Conservation (phyloP, 495 filamentous ascomycete genomes). For the Talaromyces liani region DNA sequence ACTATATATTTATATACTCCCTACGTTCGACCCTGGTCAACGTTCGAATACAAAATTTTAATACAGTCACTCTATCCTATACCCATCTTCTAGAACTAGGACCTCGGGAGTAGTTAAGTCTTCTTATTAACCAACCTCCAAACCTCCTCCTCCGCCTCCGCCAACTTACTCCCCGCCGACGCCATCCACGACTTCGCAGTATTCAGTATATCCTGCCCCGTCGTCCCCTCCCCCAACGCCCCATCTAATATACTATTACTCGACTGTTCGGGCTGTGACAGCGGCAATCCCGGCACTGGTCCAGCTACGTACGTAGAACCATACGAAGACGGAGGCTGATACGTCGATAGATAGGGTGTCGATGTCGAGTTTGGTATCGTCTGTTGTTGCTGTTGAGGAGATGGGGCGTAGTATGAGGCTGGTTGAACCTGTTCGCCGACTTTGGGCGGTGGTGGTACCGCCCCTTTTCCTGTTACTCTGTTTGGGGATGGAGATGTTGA, state of each 20-base stretch:
- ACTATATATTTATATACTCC: neutral
- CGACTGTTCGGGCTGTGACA: neutral
- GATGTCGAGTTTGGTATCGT: slow-evolving; percentile 31
- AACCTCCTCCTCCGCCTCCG: slow-evolving; percentile 59
- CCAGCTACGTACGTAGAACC: slow-evolving; percentile 5
- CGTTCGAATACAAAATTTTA: neutral
- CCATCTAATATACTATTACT: slow-evolving; percentile 5
- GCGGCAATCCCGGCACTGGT: neutral
- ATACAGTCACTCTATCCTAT: neutral
- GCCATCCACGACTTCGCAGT: slow-evolving; percentile 54
- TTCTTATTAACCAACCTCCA: slow-evolving; percentile 61
- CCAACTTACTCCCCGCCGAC: slow-evolving; percentile 53
- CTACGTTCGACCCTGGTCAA: neutral
- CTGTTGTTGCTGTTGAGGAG: slow-evolving; percentile 16
- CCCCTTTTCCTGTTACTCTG: slow-evolving; percentile 3
- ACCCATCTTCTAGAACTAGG: too few relatives aligned
- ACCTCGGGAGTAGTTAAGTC: too few relatives aligned
- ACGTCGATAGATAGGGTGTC: slow-evolving; percentile 43
- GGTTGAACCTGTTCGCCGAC: slow-evolving; percentile 32
- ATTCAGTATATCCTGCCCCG: slow-evolving; percentile 41
- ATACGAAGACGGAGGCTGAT: slow-evolving; percentile 36
- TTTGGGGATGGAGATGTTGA: slow-evolving; percentile 5
- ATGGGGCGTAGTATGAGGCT: slow-evolving; percentile 23
- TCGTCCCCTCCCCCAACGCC: slow-evolving; percentile 25
- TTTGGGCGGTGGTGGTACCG: slow-evolving; percentile 49